Evolutionary conservation across 2,329 filamentous ascomycete species (phyloP), one percentile per base, ranked within the genome.

Genomic region (Ophidiomyces ophidiicola): DNA sequence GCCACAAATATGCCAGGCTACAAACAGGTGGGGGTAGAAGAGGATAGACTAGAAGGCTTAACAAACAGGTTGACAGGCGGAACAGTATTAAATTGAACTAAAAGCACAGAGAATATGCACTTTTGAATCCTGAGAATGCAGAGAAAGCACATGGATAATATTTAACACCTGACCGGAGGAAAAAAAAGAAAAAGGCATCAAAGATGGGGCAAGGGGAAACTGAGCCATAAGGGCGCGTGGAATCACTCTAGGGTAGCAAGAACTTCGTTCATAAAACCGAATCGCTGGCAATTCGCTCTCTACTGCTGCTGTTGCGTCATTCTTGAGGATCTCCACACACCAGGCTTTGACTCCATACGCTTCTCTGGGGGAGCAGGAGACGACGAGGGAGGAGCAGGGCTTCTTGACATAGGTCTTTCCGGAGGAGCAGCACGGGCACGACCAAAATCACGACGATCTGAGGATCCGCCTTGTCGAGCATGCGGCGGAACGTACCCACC

Each of bases 401-500:
- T 44, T 39, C 44, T 36, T 7, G 46, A 31, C 12, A 37, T 24
- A 12, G 42, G 31, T 31, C 36, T 26, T 21, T 34, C n/a, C 26
- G 41, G 30, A 26, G 36, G 29, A 33, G 32, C 34, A 32, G 30
- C 34, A 6, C 29, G 20, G 33, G 25, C 24, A 32, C n/a, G 30
- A 18, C 15, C 14, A 15, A 36, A 35, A 21, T 36, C 43, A 12
- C 15, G 37, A 30, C 29, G 23, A 17, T 43, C 37, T n/a, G 46
- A 41, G 15, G 47, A 44, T 15, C 21, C 20, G 6, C 41, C 44
- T 11, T 44, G 41, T 32, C 47, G 39, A n/a, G 34, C 30, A 26
- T 40, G 37, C 14, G 45, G 42, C 14, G 46, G 42, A 21, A 49
- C 44, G 25, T 49, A 49, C 20, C 44, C 25, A 26, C 26, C 20